Percentiles rank a stretch among this genome's conserved stretches.
These are phyloP conservation scores for Exserohilum turcica DNA, from an alignment of 2,329 filamentous ascomycete genomes.

Conservation along the genomic window DNA sequence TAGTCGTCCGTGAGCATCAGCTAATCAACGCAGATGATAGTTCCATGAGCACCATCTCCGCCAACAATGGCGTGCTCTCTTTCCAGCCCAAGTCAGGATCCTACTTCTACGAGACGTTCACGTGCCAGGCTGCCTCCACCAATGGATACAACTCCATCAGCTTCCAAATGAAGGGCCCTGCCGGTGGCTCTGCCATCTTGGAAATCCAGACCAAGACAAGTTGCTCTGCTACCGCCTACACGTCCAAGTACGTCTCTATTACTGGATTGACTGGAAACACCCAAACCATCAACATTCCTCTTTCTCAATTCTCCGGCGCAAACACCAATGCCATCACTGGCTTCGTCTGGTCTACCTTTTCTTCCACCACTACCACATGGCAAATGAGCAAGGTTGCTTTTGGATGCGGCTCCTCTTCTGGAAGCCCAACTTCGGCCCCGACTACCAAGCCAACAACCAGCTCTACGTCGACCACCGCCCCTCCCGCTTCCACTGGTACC, in stretches of 20 bases:
- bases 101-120: slow-evolving; percentile 62
- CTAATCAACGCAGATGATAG: slow-evolving; percentile 54
- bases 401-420: slow-evolving; percentile 43
- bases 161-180: slow-evolving; percentile 55
- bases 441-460: background rate
- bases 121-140: slow-evolving; percentile 53
- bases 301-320: slow-evolving; percentile 57
- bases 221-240: slow-evolving; percentile 50
- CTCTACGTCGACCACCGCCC: slow-evolving; percentile 7
- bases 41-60: slow-evolving; percentile 53
- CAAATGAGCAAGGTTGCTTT: slow-evolving; percentile 57
- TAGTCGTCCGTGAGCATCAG: too few species aligned
- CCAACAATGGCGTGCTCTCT: slow-evolving; percentile 52
- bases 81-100: slow-evolving; percentile 57
- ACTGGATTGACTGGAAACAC: slow-evolving; percentile 55
- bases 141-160: slow-evolving; percentile 56
- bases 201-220: slow-evolving; percentile 57
- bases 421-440: slow-evolving; percentile 1
- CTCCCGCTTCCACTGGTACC: slow-evolving; percentile 31
- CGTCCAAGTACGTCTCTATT: slow-evolving; percentile 54
- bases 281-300: slow-evolving; percentile 58
- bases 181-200: slow-evolving; percentile 49
- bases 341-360: slow-evolving; percentile 53
- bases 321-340: slow-evolving; percentile 57
- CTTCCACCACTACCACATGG: slow-evolving; percentile 50